Percentiles rank a stretch among this genome's conserved stretches.
Conservation (phyloP, 139 green algal genomes). For the Chlamydomonas sp. region DNA sequence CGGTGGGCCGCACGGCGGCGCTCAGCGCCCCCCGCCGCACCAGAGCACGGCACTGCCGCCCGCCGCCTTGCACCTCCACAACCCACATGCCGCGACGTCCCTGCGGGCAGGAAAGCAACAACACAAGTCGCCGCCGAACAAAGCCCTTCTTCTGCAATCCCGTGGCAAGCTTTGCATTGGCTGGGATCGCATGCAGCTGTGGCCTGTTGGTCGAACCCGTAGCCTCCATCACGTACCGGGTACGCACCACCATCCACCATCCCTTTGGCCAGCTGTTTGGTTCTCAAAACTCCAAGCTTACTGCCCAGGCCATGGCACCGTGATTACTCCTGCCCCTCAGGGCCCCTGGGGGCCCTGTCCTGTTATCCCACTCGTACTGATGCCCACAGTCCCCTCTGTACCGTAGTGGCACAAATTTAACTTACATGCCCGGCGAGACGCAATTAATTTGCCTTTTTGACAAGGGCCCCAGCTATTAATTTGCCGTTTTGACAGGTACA, state of each 20-base stretch:
- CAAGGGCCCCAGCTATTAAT: too few relatives aligned
- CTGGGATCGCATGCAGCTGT: too few relatives aligned
- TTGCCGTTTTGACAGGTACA: too few relatives aligned
- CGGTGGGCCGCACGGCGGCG: background rate
- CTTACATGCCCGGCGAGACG: too few relatives aligned
- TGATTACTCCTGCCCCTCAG: background rate
- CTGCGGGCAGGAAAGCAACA: background rate
- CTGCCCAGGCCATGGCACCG: background rate
- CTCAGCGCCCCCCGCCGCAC: background rate
- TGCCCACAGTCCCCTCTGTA: background rate
- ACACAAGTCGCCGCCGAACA: background rate
- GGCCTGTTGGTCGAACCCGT: background rate
- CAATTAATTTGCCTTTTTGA: too few relatives aligned
- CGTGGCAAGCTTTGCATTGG: too few relatives aligned
- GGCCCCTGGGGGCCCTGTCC: background rate
- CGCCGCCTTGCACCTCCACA: constrained; percentile 21
- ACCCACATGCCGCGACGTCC: constrained; percentile 28
- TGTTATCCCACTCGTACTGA: too few relatives aligned
- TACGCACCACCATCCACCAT: background rate
- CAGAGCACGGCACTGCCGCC: background rate
- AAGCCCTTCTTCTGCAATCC: too few relatives aligned
- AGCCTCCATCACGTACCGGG: background rate
- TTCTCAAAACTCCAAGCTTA: background rate
- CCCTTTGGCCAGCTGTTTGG: background rate
- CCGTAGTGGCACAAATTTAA: background rate